phyloP scores from a whole-genome alignment of 2,329 filamentous ascomycete genomes.

The Diaporthe sp. region DNA sequence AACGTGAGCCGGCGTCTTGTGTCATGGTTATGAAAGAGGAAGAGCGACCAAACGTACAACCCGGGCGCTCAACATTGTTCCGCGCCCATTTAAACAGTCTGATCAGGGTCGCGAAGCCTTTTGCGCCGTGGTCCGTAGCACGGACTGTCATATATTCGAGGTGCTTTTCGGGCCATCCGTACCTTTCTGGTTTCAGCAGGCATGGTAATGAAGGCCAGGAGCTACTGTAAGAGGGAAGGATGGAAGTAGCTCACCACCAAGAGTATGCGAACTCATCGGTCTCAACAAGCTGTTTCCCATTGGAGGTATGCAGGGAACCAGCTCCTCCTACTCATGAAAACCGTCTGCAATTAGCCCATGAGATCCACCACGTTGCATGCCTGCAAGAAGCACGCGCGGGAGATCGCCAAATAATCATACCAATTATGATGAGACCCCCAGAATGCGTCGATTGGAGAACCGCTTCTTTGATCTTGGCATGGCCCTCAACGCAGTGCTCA shows the following conservation, averaged over 20 bases:
- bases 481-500: background rate
- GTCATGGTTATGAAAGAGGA: background rate
- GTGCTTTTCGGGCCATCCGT: background rate
- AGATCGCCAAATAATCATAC: background rate
- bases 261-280: background rate
- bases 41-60: background rate
- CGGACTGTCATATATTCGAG: background rate
- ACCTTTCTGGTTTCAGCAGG: background rate
- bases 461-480: background rate
- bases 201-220: background rate
- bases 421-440: background rate
- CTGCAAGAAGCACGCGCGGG: background rate
- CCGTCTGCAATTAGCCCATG: background rate
- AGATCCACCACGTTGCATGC: background rate
- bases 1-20: background rate
- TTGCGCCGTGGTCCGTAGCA: background rate
- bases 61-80: background rate
- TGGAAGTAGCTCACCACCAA: background rate
- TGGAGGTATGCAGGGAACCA: background rate
- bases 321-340: background rate
- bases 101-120: background rate
- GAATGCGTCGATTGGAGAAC: background rate
- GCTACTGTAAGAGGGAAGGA: too few species aligned
- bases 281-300: background rate
- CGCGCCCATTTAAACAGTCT: slow-evolving; percentile 1